Percentiles rank a stretch among this genome's conserved stretches.
These are phyloP conservation scores for Apiotrichum gamsii DNA, from an alignment of 1,284 basidiomycete genomes.

Conservation along the genomic window DNA sequence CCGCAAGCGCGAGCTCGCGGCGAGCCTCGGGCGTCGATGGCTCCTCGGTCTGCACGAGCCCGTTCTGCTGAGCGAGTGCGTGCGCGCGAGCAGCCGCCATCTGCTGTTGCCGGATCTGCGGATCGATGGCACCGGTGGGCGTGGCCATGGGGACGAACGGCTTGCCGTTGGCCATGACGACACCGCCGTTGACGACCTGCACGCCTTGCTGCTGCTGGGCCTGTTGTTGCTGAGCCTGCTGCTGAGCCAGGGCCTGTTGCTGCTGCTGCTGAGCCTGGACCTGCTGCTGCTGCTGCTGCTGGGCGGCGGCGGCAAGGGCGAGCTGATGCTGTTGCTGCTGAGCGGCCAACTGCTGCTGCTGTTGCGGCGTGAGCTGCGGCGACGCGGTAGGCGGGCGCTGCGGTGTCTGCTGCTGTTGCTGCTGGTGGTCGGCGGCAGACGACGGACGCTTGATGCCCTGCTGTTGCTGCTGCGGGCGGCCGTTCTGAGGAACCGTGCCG, in stretches of 20 bases:
- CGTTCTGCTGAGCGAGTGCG: slow-evolving; percentile 1
- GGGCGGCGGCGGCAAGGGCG: slow-evolving; percentile 7
- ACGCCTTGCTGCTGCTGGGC: no score
- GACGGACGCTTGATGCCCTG: slow-evolving; percentile 3
- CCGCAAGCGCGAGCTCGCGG: slow-evolving; percentile 16
- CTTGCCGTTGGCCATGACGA: slow-evolving; percentile 24
- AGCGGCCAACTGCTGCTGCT: neutral
- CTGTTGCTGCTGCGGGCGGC: neutral
- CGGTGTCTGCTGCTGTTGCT: no score
- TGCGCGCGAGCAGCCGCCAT: slow-evolving; percentile 12
- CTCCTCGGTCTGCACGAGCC: slow-evolving; percentile 8
- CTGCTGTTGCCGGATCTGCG: slow-evolving; percentile 18
- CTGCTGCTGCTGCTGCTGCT: slow-evolving; percentile 13
- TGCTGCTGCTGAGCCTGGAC: no score
- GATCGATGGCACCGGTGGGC: slow-evolving; percentile 14
- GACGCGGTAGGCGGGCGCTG: neutral
- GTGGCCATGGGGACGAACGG: slow-evolving; percentile 16
- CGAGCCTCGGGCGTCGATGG: slow-evolving; percentile 21
- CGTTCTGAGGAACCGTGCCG: slow-evolving; percentile 10
- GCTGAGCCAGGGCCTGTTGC: no score
- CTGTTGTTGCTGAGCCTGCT: no score
- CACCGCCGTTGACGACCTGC: slow-evolving; percentile 25
- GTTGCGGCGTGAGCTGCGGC: slow-evolving; percentile 15
- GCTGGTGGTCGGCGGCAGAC: neutral
- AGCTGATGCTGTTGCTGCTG: slow-evolving; percentile 15